Percentiles rank a stretch among this genome's conserved stretches.
These are phyloP conservation scores for Geotrichum cucujoidarum DNA, from an alignment of 1,139 yeast species.

Conservation along the genomic window DNA sequence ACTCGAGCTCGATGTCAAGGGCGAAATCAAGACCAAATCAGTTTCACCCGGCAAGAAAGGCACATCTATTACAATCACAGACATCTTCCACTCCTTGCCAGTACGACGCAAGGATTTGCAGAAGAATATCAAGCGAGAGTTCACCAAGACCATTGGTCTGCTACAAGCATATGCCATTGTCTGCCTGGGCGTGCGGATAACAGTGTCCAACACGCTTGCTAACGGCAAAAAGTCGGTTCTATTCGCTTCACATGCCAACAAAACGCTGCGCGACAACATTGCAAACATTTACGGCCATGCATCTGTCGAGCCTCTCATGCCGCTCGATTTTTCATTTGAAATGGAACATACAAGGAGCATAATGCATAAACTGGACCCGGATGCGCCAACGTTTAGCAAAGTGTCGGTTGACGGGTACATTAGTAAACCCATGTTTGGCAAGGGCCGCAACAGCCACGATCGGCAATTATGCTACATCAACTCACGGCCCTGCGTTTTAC, in stretches of 20 bases:
- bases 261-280: constrained; percentile 49
- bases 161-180: constrained; percentile 69
- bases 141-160: constrained; percentile 55
- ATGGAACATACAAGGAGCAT: constrained; percentile 3
- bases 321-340: constrained; percentile 10
- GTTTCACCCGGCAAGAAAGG: constrained; percentile 45
- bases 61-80: constrained; percentile 46
- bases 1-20: constrained; percentile 51
- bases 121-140: constrained; percentile 67
- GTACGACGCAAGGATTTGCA: constrained; percentile 66
- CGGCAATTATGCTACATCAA: constrained; percentile 73
- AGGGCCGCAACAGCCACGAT: constrained; percentile 65
- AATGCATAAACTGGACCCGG: constrained; percentile 3
- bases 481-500: constrained; percentile 63
- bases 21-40: constrained; percentile 42
- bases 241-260: constrained; percentile 46
- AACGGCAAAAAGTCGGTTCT: constrained; percentile 24
- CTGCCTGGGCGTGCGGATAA: constrained; percentile 51
- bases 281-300: constrained; percentile 65
- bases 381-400: constrained; percentile 20
- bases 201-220: constrained; percentile 44
- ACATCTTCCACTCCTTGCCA: constrained; percentile 54
- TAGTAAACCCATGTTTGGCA: constrained; percentile 73
- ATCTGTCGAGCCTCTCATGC: constrained; percentile 53
- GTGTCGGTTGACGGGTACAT: constrained; percentile 54